Conservation (phyloP, 2,329 filamentous ascomycete species). For the Plectosphaerella sp. region DNA sequence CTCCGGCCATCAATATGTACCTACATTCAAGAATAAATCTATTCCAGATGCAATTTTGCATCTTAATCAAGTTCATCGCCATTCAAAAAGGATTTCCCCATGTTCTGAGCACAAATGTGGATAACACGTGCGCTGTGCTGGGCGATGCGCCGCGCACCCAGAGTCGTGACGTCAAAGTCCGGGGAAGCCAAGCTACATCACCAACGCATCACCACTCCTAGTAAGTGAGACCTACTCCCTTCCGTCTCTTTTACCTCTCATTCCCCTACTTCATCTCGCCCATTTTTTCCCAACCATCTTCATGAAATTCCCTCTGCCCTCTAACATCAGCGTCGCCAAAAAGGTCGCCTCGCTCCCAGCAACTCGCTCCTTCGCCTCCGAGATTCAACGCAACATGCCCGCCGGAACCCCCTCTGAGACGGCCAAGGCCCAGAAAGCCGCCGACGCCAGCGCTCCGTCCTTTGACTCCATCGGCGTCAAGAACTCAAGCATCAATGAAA, state of each 20-base stretch:
- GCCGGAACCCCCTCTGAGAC: constrained; percentile 20
- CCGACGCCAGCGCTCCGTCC: constrained; percentile 8
- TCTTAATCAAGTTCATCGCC: too few relatives aligned
- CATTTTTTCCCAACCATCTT: neutral
- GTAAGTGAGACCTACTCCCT: too few relatives aligned
- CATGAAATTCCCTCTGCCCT: constrained; percentile 6
- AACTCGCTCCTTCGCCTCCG: constrained; percentile 8
- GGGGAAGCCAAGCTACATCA: too few relatives aligned
- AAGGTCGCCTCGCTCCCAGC: constrained; percentile 6
- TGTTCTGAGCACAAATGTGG: too few relatives aligned
- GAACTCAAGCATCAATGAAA: constrained; percentile 48
- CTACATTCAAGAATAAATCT: neutral
- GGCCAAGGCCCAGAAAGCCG: constrained; percentile 16
- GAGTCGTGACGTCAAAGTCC: too few relatives aligned
- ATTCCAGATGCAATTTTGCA: too few relatives aligned
- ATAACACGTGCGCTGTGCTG: too few relatives aligned
- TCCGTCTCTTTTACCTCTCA: too few relatives aligned
- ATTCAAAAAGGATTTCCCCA: too few relatives aligned
- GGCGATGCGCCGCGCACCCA: too few relatives aligned
- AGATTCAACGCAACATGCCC: constrained; percentile 18
- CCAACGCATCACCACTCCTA: too few relatives aligned
- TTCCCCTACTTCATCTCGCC: too few relatives aligned
- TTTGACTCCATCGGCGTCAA: constrained; percentile 36
- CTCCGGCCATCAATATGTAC: neutral
- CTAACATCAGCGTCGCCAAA: constrained; percentile 7